A percentile compares a stretch with the other conserved stretches of the same genome.
Evolutionary conservation across 257 asterid genomes (phyloP).

Genomic region (Solanum paucissectum): DNA sequence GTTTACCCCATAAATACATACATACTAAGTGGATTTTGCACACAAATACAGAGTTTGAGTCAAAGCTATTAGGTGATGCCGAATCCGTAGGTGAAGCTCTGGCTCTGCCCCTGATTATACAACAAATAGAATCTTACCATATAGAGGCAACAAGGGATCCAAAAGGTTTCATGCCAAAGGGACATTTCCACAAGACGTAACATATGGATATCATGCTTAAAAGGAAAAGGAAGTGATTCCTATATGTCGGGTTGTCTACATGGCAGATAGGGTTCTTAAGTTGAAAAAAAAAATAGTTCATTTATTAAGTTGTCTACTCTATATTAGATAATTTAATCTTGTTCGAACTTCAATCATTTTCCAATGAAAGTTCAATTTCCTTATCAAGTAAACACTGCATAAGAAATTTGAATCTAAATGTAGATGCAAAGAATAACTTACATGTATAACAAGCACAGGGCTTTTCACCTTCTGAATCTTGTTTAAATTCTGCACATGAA

Average conservation of each 20-base stretch:
- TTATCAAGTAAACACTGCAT: background rate
- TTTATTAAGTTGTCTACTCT: background rate
- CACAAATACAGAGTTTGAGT: background rate
- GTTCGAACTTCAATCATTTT: background rate
- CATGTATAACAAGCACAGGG: constrained; percentile 94
- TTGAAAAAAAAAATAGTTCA: background rate
- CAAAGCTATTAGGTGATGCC: background rate
- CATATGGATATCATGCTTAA: background rate
- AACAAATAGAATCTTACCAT: background rate
- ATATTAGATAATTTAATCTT: background rate
- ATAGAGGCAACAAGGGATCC: background rate
- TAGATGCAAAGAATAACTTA: constrained; percentile 31
- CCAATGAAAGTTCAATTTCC: background rate
- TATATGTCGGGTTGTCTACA: background rate
- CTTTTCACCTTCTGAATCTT: constrained; percentile 88
- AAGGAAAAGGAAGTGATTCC: background rate
- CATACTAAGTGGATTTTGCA: background rate
- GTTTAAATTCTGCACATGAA: constrained; percentile 74
- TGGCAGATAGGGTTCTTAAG: background rate
- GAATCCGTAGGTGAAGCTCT: background rate
- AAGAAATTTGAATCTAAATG: background rate
- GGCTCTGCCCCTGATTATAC: background rate
- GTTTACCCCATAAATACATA: background rate
- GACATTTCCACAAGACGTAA: background rate
- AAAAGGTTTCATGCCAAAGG: background rate